Conservation (phyloP, 345 rosid genomes). For the Sisymbrium altissimum region DNA sequence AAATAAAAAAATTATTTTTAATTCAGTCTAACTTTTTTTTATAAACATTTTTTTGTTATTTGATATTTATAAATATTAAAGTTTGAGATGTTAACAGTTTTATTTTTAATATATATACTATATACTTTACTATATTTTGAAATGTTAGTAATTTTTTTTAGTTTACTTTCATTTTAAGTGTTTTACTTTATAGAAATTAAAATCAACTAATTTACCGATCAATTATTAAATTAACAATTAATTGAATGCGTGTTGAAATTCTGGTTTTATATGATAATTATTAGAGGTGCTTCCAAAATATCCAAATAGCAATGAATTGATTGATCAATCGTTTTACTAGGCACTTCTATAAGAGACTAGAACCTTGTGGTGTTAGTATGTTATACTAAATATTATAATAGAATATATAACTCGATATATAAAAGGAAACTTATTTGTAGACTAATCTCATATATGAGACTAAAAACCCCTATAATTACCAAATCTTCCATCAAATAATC, state of each 20-base stretch:
- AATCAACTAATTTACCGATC: neutral
- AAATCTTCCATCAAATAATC: neutral
- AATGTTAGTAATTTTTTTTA: no score
- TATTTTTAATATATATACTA: no score
- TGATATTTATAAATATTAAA: no score
- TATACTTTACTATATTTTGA: no score
- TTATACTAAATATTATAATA: neutral
- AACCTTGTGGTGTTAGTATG: neutral
- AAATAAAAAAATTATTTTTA: no score
- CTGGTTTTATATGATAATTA: neutral
- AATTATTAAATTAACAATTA: neutral
- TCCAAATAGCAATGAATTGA: no score
- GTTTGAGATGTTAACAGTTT: no score
- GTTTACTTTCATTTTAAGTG: no score
- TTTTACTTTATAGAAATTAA: no score
- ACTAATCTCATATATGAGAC: neutral
- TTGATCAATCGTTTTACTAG: neutral
- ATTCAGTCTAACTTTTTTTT: no score
- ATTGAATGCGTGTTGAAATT: neutral
- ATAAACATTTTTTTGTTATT: no score
- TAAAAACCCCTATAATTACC: neutral
- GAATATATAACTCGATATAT: neutral
- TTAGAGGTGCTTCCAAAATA: neutral
- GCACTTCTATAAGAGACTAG: neutral
- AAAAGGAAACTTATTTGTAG: neutral